Conservation (phyloP, 2,329 filamentous ascomycete species). For the Calonectria pseudoreteaudii region DNA sequence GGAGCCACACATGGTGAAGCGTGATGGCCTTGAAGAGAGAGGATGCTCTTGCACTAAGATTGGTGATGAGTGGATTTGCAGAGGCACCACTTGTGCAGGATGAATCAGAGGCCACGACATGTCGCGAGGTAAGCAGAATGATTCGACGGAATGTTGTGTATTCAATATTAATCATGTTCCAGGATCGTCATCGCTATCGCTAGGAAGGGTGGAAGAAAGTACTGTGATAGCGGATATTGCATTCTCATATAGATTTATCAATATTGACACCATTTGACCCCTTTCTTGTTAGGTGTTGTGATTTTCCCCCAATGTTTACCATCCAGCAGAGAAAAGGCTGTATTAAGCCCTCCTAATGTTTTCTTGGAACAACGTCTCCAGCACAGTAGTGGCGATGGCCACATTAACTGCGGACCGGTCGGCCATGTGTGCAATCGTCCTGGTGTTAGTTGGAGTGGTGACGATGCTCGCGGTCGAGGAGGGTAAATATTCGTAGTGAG, state of each 20-base stretch:
- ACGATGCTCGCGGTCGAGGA: no score
- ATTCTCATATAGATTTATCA: not conserved
- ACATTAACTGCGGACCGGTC: no score
- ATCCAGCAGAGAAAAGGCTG: no score
- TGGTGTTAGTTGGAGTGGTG: no score
- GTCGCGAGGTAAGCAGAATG: not conserved
- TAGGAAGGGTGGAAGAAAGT: not conserved
- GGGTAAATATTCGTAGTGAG: no score
- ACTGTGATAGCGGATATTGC: not conserved
- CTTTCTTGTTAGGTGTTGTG: not conserved
- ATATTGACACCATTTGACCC: not conserved
- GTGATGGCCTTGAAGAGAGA: not conserved
- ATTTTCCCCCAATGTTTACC: not conserved
- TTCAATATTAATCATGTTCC: constrained; percentile 46
- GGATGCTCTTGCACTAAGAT: not conserved
- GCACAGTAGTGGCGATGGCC: no score
- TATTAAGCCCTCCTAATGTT: not conserved
- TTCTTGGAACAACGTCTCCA: no score
- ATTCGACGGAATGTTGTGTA: constrained; percentile 34
- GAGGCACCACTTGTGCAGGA: not conserved
- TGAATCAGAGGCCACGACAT: not conserved
- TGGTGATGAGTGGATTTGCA: not conserved
- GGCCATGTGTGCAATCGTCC: no score
- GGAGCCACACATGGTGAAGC: not conserved
- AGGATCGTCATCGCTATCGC: not conserved